Conservation (phyloP, 768 basidiomycete species). For the Mycena indigotica region DNA sequence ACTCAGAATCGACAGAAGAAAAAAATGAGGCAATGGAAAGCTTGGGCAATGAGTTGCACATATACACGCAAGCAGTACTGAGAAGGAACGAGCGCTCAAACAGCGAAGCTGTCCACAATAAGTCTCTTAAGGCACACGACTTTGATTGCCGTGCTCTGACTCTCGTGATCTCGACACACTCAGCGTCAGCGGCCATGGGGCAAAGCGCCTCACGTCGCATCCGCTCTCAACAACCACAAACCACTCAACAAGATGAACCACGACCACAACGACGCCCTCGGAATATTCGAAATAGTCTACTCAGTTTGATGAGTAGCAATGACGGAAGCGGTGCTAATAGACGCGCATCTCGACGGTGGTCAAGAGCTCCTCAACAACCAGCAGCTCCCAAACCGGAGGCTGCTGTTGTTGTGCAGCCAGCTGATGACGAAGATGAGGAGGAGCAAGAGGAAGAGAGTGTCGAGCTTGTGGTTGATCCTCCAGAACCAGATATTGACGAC, state of each 20-base stretch:
- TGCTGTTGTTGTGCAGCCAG: background rate
- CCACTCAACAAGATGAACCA: background rate
- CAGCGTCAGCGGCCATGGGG: background rate
- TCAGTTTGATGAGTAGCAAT: background rate
- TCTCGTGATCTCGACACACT: background rate
- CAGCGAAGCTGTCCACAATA: too few relatives aligned
- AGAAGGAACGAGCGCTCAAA: background rate
- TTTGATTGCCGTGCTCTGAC: background rate
- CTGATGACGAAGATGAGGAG: background rate
- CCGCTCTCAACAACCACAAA: background rate
- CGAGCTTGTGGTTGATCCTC: background rate
- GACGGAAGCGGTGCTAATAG: background rate
- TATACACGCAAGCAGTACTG: too few relatives aligned
- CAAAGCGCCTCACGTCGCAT: background rate
- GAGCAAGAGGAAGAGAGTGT: background rate
- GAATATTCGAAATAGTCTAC: background rate
- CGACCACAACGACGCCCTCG: background rate
- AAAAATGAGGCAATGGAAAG: too few relatives aligned
- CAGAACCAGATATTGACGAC: background rate
- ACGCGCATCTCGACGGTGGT: conserved; percentile 1
- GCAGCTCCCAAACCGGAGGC: background rate
- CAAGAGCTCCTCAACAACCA: background rate
- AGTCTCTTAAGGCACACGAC: background rate
- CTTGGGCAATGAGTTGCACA: too few relatives aligned
- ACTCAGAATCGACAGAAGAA: too few relatives aligned